Evolutionary conservation across 805 yeast genomes (phyloP).

Genomic region (Saturnispora halmiae): DNA sequence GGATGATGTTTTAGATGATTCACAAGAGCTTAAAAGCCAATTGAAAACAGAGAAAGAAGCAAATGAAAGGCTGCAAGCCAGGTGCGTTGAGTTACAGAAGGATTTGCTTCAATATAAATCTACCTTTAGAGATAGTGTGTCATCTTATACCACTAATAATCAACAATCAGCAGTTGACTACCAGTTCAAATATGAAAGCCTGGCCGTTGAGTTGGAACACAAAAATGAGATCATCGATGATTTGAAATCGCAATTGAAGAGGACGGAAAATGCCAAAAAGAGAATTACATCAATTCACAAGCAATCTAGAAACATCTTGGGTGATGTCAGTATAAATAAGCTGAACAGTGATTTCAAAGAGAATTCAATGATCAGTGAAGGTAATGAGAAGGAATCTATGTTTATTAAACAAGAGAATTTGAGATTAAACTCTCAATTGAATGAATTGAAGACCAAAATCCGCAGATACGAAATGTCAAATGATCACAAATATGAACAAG

Average conservation of each 20-base stretch:
- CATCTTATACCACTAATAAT: slow-evolving; percentile 26
- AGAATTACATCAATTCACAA: slow-evolving; percentile 10
- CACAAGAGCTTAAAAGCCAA: slow-evolving; percentile 12
- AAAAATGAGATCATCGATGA: slow-evolving; percentile 31
- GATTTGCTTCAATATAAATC: slow-evolving; percentile 28
- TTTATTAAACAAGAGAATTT: slow-evolving; percentile 27
- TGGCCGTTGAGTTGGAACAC: slow-evolving; percentile 35
- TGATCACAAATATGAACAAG: slow-evolving; percentile 25
- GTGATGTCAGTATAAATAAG: slow-evolving; percentile 2
- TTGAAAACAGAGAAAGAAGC: slow-evolving; percentile 24
- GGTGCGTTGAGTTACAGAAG: slow-evolving; percentile 29
- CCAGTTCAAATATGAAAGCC: slow-evolving; percentile 38
- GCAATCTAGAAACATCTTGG: slow-evolving; percentile 5
- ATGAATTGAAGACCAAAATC: slow-evolving; percentile 29
- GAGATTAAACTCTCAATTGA: slow-evolving; percentile 28
- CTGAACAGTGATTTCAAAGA: slow-evolving; percentile 1
- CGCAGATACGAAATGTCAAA: slow-evolving; percentile 24
- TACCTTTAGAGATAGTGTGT: slow-evolving; percentile 26
- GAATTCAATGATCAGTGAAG: slow-evolving; percentile 13
- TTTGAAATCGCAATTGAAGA: slow-evolving; percentile 8
- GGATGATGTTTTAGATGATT: slow-evolving; percentile 10
- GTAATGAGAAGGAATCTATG: slow-evolving; percentile 21
- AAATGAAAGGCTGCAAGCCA: slow-evolving; percentile 25
- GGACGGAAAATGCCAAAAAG: slow-evolving; percentile 4
- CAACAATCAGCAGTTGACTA: slow-evolving; percentile 22